phyloP scores from a whole-genome alignment of 441 rosid genomes.

The Biscutella laevigata region DNA sequence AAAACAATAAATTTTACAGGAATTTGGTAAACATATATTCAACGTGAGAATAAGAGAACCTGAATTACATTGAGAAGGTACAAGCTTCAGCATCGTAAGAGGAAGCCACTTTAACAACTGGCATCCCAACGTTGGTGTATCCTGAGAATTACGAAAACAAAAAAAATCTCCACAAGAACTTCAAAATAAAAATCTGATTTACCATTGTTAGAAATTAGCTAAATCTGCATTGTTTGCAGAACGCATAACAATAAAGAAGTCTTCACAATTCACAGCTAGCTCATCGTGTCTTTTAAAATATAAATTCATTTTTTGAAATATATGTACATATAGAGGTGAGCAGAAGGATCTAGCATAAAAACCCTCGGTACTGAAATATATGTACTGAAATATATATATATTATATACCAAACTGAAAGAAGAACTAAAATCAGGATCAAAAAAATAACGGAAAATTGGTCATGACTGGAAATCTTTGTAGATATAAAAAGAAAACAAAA shows the following conservation, averaged over 20 bases:
- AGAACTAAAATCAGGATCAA: too few relatives aligned
- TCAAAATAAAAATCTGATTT: slow-evolving; percentile 9
- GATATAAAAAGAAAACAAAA: too few relatives aligned
- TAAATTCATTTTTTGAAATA: slow-evolving; percentile 85
- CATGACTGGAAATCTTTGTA: too few relatives aligned
- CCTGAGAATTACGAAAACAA: slow-evolving; percentile 4
- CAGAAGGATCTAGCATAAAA: too few relatives aligned
- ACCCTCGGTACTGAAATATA: too few relatives aligned
- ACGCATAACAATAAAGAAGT: slow-evolving; percentile 89
- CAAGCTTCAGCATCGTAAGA: slow-evolving; percentile 63
- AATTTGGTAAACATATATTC: neutral
- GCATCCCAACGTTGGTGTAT: slow-evolving; percentile 70
- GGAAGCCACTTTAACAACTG: slow-evolving; percentile 68
- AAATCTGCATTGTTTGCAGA: slow-evolving; percentile 92
- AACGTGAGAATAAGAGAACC: slow-evolving; percentile 38
- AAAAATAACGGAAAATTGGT: too few relatives aligned
- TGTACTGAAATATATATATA: too few relatives aligned
- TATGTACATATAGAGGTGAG: slow-evolving; percentile 6
- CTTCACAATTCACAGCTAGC: slow-evolving; percentile 97
- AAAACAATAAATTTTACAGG: neutral
- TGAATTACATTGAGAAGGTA: slow-evolving; percentile 76
- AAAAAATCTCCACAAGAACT: neutral
- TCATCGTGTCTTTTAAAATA: slow-evolving; percentile 89
- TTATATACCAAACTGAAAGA: too few relatives aligned
- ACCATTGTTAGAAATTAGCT: slow-evolving; percentile 88